Conservation (phyloP, 2,329 filamentous ascomycete species). For the Fusarium coffeatum region DNA sequence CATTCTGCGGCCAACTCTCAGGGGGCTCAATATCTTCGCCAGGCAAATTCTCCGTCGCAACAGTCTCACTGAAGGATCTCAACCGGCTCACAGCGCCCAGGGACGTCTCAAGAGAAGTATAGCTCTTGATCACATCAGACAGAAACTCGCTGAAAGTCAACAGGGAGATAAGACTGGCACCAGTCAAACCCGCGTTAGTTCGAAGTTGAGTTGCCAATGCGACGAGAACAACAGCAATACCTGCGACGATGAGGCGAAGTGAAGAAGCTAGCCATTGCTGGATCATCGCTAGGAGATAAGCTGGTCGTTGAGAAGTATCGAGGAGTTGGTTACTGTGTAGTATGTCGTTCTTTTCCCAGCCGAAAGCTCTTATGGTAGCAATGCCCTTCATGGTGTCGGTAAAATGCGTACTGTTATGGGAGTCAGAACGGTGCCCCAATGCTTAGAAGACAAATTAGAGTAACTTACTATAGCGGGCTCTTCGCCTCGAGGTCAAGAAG, state of each 20-base stretch:
- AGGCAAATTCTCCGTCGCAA: slow-evolving; percentile 40
- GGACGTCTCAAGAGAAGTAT: slow-evolving; percentile 42
- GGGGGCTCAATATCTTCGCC: slow-evolving; percentile 36
- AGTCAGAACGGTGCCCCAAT: too few relatives aligned
- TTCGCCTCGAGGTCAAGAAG: slow-evolving; percentile 72
- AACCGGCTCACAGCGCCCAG: slow-evolving; percentile 40
- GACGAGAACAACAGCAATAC: slow-evolving; percentile 61
- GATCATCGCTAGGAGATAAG: slow-evolving; percentile 67
- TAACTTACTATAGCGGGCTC: slow-evolving; percentile 57
- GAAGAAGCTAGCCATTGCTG: slow-evolving; percentile 68
- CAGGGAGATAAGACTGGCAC: slow-evolving; percentile 54
- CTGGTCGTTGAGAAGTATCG: slow-evolving; percentile 66
- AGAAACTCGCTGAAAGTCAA: slow-evolving; percentile 49
- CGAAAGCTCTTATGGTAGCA: slow-evolving; percentile 67
- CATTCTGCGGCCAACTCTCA: slow-evolving; percentile 49
- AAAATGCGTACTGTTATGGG: slow-evolving; percentile 58
- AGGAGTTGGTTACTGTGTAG: slow-evolving; percentile 60
- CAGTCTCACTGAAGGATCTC: slow-evolving; percentile 42
- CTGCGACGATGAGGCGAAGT: slow-evolving; percentile 61
- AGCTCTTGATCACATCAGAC: slow-evolving; percentile 34
- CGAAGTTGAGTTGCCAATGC: slow-evolving; percentile 58
- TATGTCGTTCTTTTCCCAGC: slow-evolving; percentile 55
- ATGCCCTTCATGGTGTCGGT: slow-evolving; percentile 67
- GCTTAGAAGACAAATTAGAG: too few relatives aligned
- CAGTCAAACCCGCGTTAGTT: slow-evolving; percentile 53